Conservation (phyloP, 768 basidiomycete species). For the Auriscalpium microsporum region DNA sequence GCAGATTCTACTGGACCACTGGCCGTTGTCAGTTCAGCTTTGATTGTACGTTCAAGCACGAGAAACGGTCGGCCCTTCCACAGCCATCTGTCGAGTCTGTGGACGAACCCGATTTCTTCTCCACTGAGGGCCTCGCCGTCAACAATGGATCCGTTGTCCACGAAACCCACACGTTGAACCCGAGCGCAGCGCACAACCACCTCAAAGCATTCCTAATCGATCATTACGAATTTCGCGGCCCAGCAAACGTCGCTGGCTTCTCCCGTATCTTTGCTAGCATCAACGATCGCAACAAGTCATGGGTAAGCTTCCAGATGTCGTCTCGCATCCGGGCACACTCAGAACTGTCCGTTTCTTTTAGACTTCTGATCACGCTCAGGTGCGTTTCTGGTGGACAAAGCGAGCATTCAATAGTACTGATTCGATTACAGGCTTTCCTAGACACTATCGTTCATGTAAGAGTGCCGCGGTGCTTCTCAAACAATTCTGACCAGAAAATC, state of each 20-base stretch:
- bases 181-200: conserved; percentile 21
- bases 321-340: no score
- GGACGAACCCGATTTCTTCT: conserved; percentile 17
- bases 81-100: background rate
- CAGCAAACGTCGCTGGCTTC: conserved; percentile 20
- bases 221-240: conserved; percentile 18
- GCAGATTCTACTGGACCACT: conserved; percentile 21
- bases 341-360: background rate
- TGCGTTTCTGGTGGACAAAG: conserved; percentile 1
- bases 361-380: conserved; percentile 23
- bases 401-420: background rate
- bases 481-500: background rate
- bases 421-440: conserved; percentile 16
- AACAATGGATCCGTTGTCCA: conserved; percentile 11
- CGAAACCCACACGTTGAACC: conserved; percentile 9
- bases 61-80: conserved; percentile 3
- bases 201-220: conserved; percentile 18
- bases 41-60: conserved; percentile 22
- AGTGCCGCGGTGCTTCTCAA: no score
- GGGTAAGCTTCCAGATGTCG: conserved; percentile 11
- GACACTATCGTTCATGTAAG: conserved; percentile 16
- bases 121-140: conserved; percentile 14
- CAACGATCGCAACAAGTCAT: conserved; percentile 16
- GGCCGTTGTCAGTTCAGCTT: conserved; percentile 20
- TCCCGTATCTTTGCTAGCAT: conserved; percentile 18